A percentile compares a stretch with the other conserved stretches of the same genome.
Conservation (phyloP, 2,329 filamentous ascomycete genomes). For the Aspergillus udagawae region DNA sequence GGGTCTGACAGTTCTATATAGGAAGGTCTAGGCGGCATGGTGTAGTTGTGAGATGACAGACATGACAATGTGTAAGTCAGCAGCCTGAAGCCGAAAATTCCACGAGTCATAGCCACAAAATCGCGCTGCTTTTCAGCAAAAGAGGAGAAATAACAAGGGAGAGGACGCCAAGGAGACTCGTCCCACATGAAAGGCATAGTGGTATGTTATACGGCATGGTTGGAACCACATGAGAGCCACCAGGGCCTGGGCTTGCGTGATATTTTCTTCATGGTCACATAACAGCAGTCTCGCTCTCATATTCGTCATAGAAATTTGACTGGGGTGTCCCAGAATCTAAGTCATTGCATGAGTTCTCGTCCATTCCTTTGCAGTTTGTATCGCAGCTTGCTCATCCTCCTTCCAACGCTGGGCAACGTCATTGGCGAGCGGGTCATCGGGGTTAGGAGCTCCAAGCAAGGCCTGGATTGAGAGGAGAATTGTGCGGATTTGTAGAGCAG, state of each 20-base stretch:
- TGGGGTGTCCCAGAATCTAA: conserved; percentile 19
- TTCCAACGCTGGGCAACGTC: conserved; percentile 98
- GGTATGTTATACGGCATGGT: conserved; percentile 2
- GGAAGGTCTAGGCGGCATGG: background rate
- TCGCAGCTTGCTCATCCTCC: conserved; percentile 87
- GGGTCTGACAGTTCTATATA: background rate
- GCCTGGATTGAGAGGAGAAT: conserved; percentile 99
- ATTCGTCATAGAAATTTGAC: conserved; percentile 11
- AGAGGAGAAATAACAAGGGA: background rate
- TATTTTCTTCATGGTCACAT: conserved; percentile 32
- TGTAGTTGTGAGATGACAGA: background rate
- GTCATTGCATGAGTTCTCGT: conserved; percentile 74
- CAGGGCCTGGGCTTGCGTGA: conserved; percentile 12
- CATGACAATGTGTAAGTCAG: background rate
- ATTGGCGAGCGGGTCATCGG: conserved; percentile 95
- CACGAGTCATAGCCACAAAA: background rate
- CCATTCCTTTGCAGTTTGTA: conserved; percentile 89
- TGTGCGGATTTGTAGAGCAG: conserved; percentile 93
- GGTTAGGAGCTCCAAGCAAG: conserved; percentile 90
- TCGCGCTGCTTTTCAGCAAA: background rate
- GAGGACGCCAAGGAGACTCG: background rate
- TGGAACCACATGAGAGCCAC: conserved; percentile 13
- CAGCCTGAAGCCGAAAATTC: background rate
- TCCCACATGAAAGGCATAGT: background rate
- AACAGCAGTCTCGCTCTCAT: conserved; percentile 16